Evolutionary conservation across 495 filamentous ascomycete species (phyloP), one percentile per base, ranked within the genome.

Genomic region (Astrocystis sublimbata): DNA sequence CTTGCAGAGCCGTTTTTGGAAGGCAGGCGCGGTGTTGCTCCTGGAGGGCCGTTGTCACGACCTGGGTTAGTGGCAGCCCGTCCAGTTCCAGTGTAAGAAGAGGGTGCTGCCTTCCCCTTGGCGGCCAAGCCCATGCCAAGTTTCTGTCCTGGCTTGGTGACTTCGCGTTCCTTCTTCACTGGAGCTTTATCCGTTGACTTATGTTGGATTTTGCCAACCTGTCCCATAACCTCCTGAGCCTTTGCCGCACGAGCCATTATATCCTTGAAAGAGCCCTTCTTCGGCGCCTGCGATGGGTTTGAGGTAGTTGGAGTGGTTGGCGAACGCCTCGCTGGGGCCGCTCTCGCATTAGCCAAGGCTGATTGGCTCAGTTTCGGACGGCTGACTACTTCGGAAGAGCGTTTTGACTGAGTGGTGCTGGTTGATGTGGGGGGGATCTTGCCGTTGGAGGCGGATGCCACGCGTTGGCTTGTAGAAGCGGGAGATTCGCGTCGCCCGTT

Each of bases 201-300:
- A 65, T 85, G 83, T 60, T 83, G 81, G 43, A 85, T 85, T 69
- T 79, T 79, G 21, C 82, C 83, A 6, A 83, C 73, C 30, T 77
- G 72, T 17, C 74, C 75, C 66, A 79, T 73, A 7, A 67, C 70
- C 38, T 70, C 74, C 62, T 87, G 74, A 41, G 77, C 81, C 42
- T 78, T 81, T 68, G 86, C 80, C 7, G 85, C 89, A 59, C 85
- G 79, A 19, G 83, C 85, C 79, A 92, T 82, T 58, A 91, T 88
- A 62, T 89, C 87, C 45, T 81, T 81, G 67, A 78, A 92, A 1
- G 86, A 87, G 1, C 86, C 81, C 62, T 88, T 89, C 68, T 88
- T 88, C 12, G 80, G 83, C n/a, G 79, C 67, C 40, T 65, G 73
- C 5, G 76, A 72, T n/a, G 65, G 64, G 19, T 69, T 68, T 53